Evolutionary conservation across 2,329 filamentous ascomycete species (phyloP).

Genomic region (Cryphonectria carpinicola): DNA sequence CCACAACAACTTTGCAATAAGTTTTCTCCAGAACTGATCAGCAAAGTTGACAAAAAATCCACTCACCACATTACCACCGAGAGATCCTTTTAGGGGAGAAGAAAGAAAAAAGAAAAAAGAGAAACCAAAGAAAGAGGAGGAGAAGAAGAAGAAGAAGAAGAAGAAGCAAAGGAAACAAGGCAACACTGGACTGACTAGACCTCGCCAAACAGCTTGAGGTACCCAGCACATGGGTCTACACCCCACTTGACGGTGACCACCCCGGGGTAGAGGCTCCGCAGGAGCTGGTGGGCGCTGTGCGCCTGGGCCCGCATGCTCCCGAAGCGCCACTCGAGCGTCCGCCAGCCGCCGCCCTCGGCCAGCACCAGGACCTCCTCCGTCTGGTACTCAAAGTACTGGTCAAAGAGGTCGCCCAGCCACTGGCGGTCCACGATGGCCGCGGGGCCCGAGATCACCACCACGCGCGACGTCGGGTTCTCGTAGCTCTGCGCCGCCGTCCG

Average conservation of each 20-base stretch:
- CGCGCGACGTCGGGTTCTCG: conserved; percentile 9
- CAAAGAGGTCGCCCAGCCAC: neutral
- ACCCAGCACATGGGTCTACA: conserved; percentile 19
- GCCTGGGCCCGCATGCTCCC: conserved; percentile 22
- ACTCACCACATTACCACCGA: too few relatives aligned
- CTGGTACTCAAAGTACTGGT: conserved; percentile 9
- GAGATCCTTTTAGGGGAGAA: too few relatives aligned
- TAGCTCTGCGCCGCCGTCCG: neutral
- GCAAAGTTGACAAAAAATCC: too few relatives aligned
- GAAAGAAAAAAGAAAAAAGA: too few relatives aligned
- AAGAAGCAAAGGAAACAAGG: neutral
- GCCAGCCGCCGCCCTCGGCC: neutral
- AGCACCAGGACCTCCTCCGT: conserved; percentile 2
- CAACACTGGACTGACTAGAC: neutral
- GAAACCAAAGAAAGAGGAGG: too few relatives aligned
- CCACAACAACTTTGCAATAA: too few relatives aligned
- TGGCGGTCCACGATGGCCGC: conserved; percentile 1
- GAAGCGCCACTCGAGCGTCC: conserved; percentile 23
- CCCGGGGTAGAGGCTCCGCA: neutral
- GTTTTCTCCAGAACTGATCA: too few relatives aligned
- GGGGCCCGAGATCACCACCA: conserved; percentile 12
- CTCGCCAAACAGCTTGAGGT: neutral
- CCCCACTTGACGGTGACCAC: neutral
- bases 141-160: neutral
- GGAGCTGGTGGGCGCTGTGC: neutral